Evolutionary conservation across 495 filamentous ascomycete genomes (phyloP), one percentile per base, ranked within the genome.

Genomic region (Lentithecium fluviatile): DNA sequence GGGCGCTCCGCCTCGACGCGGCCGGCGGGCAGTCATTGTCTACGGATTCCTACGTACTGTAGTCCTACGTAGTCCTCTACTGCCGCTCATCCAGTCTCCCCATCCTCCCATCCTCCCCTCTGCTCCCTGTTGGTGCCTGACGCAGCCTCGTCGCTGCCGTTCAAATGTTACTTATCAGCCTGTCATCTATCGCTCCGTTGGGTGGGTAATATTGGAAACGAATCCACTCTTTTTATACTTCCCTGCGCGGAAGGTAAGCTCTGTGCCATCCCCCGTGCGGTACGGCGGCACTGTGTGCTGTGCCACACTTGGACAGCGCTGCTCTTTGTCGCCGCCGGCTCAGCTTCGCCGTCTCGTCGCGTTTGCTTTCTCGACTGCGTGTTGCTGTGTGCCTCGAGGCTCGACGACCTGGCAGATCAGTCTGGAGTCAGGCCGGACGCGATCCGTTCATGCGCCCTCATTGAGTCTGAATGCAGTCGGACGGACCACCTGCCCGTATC

Each of bases 121-220:
- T n/a, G n/a, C n/a, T n/a, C n/a, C n/a, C n/a, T 17, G 46, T 49
- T 49, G 46, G 8, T 49, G 46, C 46, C 46, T 49, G 46, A 29
- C 19, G 40, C 40, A 21, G 37, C 52, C 37, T 21, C 24, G 24
- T 25, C 24, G 17, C 36, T 10, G 20, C 36, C 45, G 15, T 29
- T 17, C 11, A 26, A 2, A 23, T 15, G 38, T 11, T 38, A 21
- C 49, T 13, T 24, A 5, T 20, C 49, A 2, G 15, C 29, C 15
- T 17, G 25, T 32, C 21, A 37, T 37, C 2, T 58, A 24, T 49
- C 37, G 34, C 46, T 21, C 29, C 38, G 45, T 54, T 53, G 48
- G 26, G 20, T 26, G 40, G 43, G 55, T 58, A 58, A 58, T 58
- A 58, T 61, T 61, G 49, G 49, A 53, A 60, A 54, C 58, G 48